Percentiles rank a stretch among this genome's conserved stretches.
Evolutionary conservation across 73 alveolate species (phyloP).

Genomic region (Tetrahymena thermophila): DNA sequence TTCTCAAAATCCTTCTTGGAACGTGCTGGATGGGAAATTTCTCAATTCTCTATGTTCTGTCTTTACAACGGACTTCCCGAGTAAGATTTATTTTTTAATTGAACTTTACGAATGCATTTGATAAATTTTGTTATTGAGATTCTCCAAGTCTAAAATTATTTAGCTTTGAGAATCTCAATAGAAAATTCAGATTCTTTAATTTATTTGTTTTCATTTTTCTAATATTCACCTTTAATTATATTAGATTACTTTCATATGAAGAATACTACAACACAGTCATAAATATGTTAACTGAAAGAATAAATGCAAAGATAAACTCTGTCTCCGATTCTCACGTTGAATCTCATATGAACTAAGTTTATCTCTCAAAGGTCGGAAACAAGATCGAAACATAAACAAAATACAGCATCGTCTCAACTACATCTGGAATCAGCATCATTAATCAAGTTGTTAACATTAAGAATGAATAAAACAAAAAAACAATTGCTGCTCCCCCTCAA

Average conservation of each 20-base stretch:
- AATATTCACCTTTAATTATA: background rate
- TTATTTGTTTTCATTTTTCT: background rate
- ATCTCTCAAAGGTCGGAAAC: background rate
- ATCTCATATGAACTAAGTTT: background rate
- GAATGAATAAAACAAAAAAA: background rate
- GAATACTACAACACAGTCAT: background rate
- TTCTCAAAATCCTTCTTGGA: background rate
- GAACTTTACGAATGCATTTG: background rate
- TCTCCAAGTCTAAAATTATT: background rate
- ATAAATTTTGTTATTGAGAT: background rate
- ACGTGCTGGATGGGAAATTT: background rate
- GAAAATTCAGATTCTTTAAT: background rate
- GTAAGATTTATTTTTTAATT: background rate
- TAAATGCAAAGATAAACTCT: background rate
- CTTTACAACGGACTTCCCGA: conserved; percentile 1
- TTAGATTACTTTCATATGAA: background rate
- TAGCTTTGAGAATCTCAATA: background rate
- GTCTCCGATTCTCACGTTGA: background rate
- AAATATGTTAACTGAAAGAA: background rate
- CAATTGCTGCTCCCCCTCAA: background rate
- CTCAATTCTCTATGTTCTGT: background rate
- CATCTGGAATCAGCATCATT: background rate
- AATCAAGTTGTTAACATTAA: background rate
- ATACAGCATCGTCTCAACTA: background rate
- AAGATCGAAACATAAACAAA: background rate